phyloP scores from a whole-genome alignment of 192 early-diverging fungal genomes.

The Coemansia sp. region DNA sequence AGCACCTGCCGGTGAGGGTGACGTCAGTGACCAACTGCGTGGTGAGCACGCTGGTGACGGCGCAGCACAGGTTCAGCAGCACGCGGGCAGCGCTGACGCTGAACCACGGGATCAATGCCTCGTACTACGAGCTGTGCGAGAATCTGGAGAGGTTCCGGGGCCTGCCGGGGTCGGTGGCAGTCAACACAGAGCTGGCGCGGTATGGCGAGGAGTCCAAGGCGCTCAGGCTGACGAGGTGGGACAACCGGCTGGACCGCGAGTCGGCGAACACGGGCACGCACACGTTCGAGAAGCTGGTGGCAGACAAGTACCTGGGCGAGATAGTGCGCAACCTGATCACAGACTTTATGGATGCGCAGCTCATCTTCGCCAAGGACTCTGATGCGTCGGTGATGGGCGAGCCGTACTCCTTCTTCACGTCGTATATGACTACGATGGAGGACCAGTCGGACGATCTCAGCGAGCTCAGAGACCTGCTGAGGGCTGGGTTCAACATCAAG shows the following conservation, averaged over 20 bases:
- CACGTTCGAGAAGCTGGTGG: conserved; percentile 92
- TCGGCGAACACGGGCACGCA: conserved; percentile 78
- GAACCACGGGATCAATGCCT: conserved; percentile 94
- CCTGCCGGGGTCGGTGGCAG: conserved; percentile 60
- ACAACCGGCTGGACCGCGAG: conserved; percentile 77
- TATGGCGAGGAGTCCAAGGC: conserved; percentile 70
- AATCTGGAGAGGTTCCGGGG: neutral
- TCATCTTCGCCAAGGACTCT: conserved; percentile 64
- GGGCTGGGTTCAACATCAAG: conserved; percentile 64
- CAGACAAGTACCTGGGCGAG: conserved; percentile 94
- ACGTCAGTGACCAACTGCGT: conserved; percentile 93
- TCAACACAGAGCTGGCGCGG: conserved; percentile 95
- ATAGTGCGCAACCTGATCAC: conserved; percentile 77
- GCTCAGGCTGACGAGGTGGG: conserved; percentile 76
- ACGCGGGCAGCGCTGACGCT: conserved; percentile 83
- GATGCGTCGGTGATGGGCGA: conserved; percentile 56
- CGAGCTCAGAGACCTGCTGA: conserved; percentile 66
- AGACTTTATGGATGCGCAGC: conserved; percentile 76
- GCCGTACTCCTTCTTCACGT: conserved; percentile 72
- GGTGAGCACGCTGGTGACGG: conserved; percentile 83
- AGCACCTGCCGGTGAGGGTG: conserved; percentile 73
- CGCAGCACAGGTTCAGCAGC: conserved; percentile 74
- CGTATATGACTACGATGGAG: conserved; percentile 72
- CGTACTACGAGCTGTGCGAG: conserved; percentile 74
- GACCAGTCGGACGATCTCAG: conserved; percentile 65